These are phyloP conservation scores for Myxozyma neotropica DNA, from an alignment of 805 yeast genomes.

Conservation along the genomic window DNA sequence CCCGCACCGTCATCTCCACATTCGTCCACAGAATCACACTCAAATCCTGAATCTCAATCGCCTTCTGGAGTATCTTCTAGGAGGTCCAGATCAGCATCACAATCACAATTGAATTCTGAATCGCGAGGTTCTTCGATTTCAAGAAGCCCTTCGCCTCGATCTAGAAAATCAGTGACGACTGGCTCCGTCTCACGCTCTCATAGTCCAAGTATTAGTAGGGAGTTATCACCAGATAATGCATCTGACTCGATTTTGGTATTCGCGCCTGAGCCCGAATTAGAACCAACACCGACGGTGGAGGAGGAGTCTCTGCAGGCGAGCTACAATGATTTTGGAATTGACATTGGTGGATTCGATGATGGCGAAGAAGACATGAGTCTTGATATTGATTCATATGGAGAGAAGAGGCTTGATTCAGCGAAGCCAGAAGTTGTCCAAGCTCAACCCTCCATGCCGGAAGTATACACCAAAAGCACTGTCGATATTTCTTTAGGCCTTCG, in stretches of 20 bases:
- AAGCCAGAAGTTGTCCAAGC: not conserved
- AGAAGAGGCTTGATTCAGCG: not conserved
- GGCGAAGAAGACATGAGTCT: constrained; percentile 15
- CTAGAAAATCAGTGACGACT: too few species aligned
- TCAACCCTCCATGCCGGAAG: constrained; percentile 13
- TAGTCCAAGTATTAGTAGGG: too few species aligned
- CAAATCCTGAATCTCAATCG: too few species aligned
- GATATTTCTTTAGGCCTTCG: not conserved
- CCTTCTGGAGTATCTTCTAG: too few species aligned
- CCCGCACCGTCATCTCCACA: too few species aligned
- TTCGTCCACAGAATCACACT: too few species aligned
- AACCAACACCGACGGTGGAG: not conserved
- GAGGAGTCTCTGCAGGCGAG: not conserved
- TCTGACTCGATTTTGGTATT: not conserved
- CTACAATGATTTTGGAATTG: constrained; percentile 27
- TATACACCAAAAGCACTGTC: constrained; percentile 5
- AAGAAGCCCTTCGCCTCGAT: too few species aligned
- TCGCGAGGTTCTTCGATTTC: too few species aligned
- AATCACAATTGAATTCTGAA: too few species aligned
- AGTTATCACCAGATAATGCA: not conserved
- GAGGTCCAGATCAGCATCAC: too few species aligned
- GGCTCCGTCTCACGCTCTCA: too few species aligned
- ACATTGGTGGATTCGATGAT: constrained; percentile 20
- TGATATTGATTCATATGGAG: not conserved
- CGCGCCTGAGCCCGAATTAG: not conserved